A percentile compares a stretch with the other conserved stretches of the same genome.
Evolutionary conservation across 2,329 filamentous ascomycete genomes (phyloP).

Genomic region (Colletotrichum sp.): DNA sequence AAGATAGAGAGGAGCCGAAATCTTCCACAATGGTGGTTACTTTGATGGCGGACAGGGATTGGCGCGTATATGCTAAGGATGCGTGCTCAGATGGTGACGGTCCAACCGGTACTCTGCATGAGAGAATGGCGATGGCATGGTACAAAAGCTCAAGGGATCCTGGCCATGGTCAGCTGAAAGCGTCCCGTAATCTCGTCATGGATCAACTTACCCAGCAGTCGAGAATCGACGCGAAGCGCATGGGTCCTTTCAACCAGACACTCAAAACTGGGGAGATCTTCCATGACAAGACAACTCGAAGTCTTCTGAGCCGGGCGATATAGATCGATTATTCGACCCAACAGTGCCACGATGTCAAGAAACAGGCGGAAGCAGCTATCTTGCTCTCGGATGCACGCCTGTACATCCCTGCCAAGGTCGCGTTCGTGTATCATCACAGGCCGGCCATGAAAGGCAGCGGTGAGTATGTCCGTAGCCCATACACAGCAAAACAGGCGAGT

Average conservation of each 20-base stretch:
- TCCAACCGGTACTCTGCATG: slow-evolving; percentile 16
- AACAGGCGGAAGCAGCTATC: slow-evolving; percentile 25
- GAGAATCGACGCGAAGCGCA: slow-evolving; percentile 20
- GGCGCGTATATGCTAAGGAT: slow-evolving; percentile 11
- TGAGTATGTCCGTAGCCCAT: slow-evolving; percentile 27
- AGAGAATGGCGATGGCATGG: slow-evolving; percentile 24
- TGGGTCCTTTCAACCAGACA: slow-evolving; percentile 4
- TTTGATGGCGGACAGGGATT: slow-evolving; percentile 24
- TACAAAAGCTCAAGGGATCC: slow-evolving; percentile 27
- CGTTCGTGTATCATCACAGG: slow-evolving; percentile 26
- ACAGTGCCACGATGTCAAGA: slow-evolving; percentile 24
- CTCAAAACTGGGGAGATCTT: slow-evolving; percentile 4
- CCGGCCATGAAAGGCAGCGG: slow-evolving; percentile 26
- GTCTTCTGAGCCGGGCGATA: slow-evolving; percentile 23
- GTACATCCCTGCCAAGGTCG: slow-evolving; percentile 25
- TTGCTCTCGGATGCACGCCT: slow-evolving; percentile 23
- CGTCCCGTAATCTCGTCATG: no score
- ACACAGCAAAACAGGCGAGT: slow-evolving; percentile 28
- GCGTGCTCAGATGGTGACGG: slow-evolving; percentile 14
- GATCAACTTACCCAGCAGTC: slow-evolving; percentile 21
- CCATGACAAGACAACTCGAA: slow-evolving; percentile 8
- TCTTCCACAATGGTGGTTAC: slow-evolving; percentile 24
- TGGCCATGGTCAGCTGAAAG: not conserved
- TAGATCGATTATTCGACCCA: slow-evolving; percentile 25
- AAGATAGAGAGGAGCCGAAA: slow-evolving; percentile 22